Percentiles rank a stretch among this genome's conserved stretches.
These are phyloP conservation scores for Corchorus olitorius DNA, from an alignment of 345 rosid species.

Conservation along the genomic window DNA sequence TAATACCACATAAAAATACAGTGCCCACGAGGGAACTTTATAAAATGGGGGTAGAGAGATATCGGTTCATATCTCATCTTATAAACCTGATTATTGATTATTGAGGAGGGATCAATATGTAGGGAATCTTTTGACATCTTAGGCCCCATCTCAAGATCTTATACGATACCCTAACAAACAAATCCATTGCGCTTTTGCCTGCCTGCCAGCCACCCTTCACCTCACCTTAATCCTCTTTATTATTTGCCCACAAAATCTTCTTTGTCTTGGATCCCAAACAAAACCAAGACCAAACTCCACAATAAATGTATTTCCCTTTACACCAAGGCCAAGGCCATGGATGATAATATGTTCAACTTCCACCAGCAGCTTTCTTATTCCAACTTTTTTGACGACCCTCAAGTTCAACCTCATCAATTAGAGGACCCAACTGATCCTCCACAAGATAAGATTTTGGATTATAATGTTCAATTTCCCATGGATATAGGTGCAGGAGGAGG, in stretches of 20 bases:
- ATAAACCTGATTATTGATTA: neutral
- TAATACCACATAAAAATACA: conserved; percentile 3
- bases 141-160: conserved; percentile 15
- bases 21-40: neutral
- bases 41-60: neutral
- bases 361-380: neutral
- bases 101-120: neutral
- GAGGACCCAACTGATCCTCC: neutral
- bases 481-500: neutral
- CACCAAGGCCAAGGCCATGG: conserved; percentile 5
- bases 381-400: too few relatives aligned
- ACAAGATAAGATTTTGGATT: conserved; percentile 4
- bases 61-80: conserved; percentile 4
- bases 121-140: conserved; percentile 2
- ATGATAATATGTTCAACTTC: neutral
- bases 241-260: neutral
- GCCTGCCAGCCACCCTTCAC: too few relatives aligned
- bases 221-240: too few relatives aligned
- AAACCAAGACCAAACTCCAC: neutral
- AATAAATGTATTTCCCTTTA: conserved; percentile 3
- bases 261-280: neutral
- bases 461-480: neutral
- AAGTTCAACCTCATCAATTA: too few relatives aligned
- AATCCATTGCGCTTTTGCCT: conserved; percentile 7
- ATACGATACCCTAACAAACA: conserved; percentile 16